phyloP scores from a whole-genome alignment of 345 rosid species.

The Schrenkiella parvula region DNA sequence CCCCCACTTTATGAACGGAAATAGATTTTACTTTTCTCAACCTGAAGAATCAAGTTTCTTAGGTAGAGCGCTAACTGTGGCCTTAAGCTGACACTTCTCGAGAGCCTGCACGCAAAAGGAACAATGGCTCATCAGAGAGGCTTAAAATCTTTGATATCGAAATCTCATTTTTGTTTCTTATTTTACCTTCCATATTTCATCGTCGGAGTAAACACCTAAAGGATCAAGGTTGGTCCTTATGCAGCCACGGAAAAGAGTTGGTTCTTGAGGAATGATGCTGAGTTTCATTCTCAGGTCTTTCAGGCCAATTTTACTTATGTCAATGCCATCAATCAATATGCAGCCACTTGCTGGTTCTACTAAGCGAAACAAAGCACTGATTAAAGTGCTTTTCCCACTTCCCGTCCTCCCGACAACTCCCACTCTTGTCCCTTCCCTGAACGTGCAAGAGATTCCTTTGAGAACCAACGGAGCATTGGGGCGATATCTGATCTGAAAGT shows the following conservation, averaged over 20 bases:
- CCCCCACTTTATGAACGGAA: neutral
- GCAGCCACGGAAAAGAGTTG: slow-evolving; percentile 81
- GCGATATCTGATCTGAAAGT: slow-evolving; percentile 55
- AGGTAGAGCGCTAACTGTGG: slow-evolving; percentile 50
- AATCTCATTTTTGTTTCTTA: neutral
- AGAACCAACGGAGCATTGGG: slow-evolving; percentile 63
- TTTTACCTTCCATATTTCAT: slow-evolving; percentile 75
- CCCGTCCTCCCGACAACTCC: slow-evolving; percentile 94
- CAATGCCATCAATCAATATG: slow-evolving; percentile 67
- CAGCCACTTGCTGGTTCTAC: slow-evolving; percentile 77
- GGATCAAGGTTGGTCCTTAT: slow-evolving; percentile 85
- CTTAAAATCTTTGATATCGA: neutral
- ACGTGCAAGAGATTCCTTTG: slow-evolving; percentile 74
- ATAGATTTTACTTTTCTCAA: neutral
- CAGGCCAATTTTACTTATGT: slow-evolving; percentile 70
- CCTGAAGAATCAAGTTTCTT: slow-evolving; percentile 65
- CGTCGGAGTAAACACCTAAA: slow-evolving; percentile 62
- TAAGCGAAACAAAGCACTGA: slow-evolving; percentile 81
- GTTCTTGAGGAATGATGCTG: slow-evolving; percentile 97
- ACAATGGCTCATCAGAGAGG: neutral
- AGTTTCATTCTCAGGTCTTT: slow-evolving; percentile 84
- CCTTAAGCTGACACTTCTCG: slow-evolving; percentile 76
- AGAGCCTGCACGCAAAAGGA: slow-evolving; percentile 45
- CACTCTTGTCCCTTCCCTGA: slow-evolving; percentile 63
- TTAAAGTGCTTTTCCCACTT: slow-evolving; percentile 86